Conservation (phyloP, 2,329 filamentous ascomycete genomes). For the Aulographum hederae region DNA sequence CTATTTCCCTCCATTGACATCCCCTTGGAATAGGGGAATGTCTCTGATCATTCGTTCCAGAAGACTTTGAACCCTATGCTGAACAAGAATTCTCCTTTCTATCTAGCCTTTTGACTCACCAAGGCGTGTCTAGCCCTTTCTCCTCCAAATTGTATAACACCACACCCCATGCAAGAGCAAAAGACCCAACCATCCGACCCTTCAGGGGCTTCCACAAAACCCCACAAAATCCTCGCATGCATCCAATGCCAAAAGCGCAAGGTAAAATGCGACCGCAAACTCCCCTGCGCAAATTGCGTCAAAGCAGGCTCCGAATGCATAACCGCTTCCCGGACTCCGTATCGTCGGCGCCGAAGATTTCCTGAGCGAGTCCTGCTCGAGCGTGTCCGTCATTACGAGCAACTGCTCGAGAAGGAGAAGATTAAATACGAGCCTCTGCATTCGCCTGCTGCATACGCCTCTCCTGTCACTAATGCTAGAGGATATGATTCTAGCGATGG, state of each 20-base stretch:
- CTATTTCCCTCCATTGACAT: too few relatives aligned
- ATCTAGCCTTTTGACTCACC: too few relatives aligned
- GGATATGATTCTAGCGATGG: too few relatives aligned
- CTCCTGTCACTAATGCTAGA: conserved; percentile 6
- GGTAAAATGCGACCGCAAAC: conserved; percentile 54
- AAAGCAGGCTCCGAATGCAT: conserved; percentile 40
- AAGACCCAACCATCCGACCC: not conserved
- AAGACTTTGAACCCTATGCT: too few relatives aligned
- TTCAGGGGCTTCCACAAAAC: conserved; percentile 2
- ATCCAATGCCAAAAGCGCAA: conserved; percentile 61
- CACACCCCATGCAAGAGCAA: too few relatives aligned
- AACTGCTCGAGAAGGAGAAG: conserved; percentile 43
- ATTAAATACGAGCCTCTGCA: conserved; percentile 52
- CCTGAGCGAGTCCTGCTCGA: conserved; percentile 54
- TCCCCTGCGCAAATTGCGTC: conserved; percentile 52
- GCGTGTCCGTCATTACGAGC: conserved; percentile 50
- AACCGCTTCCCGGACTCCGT: conserved; percentile 28
- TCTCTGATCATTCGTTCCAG: too few relatives aligned
- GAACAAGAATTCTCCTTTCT: too few relatives aligned
- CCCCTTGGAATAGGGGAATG: too few relatives aligned
- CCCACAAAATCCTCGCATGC: conserved; percentile 34
- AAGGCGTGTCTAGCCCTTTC: too few relatives aligned
- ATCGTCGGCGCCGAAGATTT: conserved; percentile 40
- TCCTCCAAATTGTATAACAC: too few relatives aligned
- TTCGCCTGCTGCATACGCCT: conserved; percentile 7